A percentile compares a stretch with the other conserved stretches of the same genome.
phyloP scores from a whole-genome alignment of 805 yeast species.

The Lipomyces anomalus region DNA sequence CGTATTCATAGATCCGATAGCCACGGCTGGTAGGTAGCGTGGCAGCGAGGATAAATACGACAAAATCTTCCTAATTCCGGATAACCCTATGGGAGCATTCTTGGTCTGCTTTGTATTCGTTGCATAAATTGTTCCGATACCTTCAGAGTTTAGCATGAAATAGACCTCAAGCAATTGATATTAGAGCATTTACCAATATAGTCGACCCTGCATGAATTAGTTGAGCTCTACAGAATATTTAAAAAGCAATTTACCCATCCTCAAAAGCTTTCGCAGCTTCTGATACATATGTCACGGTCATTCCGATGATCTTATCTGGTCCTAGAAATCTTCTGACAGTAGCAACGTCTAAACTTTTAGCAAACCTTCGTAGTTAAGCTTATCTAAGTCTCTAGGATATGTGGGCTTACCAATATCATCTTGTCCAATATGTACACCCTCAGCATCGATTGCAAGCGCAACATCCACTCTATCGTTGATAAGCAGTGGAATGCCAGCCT shows the following conservation, averaged over 20 bases:
- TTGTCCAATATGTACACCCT: constrained; percentile 90
- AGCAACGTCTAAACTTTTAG: constrained; percentile 33
- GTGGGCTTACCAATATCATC: constrained; percentile 61
- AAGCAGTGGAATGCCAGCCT: constrained; percentile 62
- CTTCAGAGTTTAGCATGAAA: no score
- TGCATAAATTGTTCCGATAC: constrained; percentile 72
- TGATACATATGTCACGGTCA: constrained; percentile 56
- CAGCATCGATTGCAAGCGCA: constrained; percentile 83
- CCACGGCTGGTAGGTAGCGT: constrained; percentile 50
- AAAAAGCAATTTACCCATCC: constrained; percentile 34
- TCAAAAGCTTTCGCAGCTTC: constrained; percentile 51
- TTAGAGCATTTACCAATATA: no score
- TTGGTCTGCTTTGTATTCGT: constrained; percentile 65
- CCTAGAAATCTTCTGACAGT: constrained; percentile 63
- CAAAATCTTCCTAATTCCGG: constrained; percentile 55
- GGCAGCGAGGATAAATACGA: constrained; percentile 19
- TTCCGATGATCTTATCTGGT: constrained; percentile 69
- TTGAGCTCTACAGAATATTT: constrained; percentile 12
- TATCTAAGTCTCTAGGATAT: no score
- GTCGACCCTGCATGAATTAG: constrained; percentile 43
- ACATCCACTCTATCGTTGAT: constrained; percentile 86
- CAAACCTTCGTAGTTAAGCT: constrained; percentile 20
- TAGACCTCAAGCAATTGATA: no score
- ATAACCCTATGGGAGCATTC: constrained; percentile 59
- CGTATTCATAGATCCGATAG: constrained; percentile 73